Percentiles rank a stretch among this genome's conserved stretches.
Evolutionary conservation across 2,329 filamentous ascomycete species (phyloP).

Genomic region (Aphanocladium album): DNA sequence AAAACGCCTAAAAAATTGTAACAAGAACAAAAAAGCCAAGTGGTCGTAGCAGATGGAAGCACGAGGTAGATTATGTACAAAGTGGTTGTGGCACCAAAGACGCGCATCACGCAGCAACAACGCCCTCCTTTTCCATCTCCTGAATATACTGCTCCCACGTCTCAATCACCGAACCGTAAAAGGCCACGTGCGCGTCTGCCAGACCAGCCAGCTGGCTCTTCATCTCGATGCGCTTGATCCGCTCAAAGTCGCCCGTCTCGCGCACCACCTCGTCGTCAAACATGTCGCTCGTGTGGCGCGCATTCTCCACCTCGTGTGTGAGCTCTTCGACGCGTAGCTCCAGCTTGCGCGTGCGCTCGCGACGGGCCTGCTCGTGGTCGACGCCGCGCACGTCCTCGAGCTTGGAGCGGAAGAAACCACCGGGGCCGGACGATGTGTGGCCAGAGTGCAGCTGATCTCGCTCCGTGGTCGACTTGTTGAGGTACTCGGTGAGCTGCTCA

Average conservation of each 20-base stretch:
- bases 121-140: slow-evolving; percentile 72
- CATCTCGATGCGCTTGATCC: slow-evolving; percentile 93
- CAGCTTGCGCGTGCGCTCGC: slow-evolving; percentile 82
- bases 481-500: slow-evolving; percentile 91
- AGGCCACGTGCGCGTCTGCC: slow-evolving; percentile 79
- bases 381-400: slow-evolving; percentile 96
- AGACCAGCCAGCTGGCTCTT: slow-evolving; percentile 78
- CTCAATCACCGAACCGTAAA: slow-evolving; percentile 73
- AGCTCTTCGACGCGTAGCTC: slow-evolving; percentile 91
- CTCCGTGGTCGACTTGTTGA: slow-evolving; percentile 83
- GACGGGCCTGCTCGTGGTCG: slow-evolving; percentile 86
- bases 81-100: neutral
- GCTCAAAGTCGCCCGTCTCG: slow-evolving; percentile 90
- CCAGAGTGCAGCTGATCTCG: slow-evolving; percentile 71
- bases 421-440: slow-evolving; percentile 63
- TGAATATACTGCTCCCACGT: slow-evolving; percentile 88
- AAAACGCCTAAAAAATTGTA: neutral
- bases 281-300: slow-evolving; percentile 80
- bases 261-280: slow-evolving; percentile 96
- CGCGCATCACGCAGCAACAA: slow-evolving; percentile 13
- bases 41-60: neutral
- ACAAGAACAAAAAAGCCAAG: neutral
- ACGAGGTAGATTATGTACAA: neutral
- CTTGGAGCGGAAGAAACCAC: slow-evolving; percentile 84
- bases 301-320: slow-evolving; percentile 80